Conservation (phyloP, 2,329 filamentous ascomycete genomes). For the Metarhizium sp. region DNA sequence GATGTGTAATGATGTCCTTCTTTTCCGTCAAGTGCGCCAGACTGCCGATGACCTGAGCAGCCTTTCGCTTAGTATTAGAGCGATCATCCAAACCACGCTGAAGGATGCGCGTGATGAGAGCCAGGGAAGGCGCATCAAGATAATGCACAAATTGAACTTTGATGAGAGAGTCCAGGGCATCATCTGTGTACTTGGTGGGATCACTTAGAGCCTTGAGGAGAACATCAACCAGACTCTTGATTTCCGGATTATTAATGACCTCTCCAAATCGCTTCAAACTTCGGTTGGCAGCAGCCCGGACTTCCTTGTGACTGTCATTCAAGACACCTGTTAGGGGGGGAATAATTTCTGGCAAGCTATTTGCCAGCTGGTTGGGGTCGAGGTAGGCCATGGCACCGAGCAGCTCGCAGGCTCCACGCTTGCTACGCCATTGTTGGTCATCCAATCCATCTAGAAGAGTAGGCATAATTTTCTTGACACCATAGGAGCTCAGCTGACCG, state of each 20-base stretch:
- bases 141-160: conserved; percentile 99
- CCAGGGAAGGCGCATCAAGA: conserved; percentile 91
- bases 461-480: conserved; percentile 89
- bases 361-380: conserved; percentile 86
- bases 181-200: conserved; percentile 93
- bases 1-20: conserved; percentile 82
- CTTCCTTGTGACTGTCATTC: conserved; percentile 98
- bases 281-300: conserved; percentile 82
- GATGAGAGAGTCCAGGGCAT: conserved; percentile 86
- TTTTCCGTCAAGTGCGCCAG: conserved; percentile 93
- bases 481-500: conserved; percentile 84
- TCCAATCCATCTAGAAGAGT: conserved; percentile 87
- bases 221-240: conserved; percentile 84
- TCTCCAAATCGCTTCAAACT: conserved; percentile 97
- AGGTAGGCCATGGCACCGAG: conserved; percentile 98
- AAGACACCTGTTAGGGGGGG: conserved; percentile 87
- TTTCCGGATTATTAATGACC: conserved; percentile 95
- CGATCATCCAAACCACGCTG: conserved; percentile 86
- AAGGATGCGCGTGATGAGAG: conserved; percentile 87
- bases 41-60: conserved; percentile 95
- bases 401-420: conserved; percentile 94
- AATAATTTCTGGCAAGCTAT: conserved; percentile 92
- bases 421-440: conserved; percentile 94
- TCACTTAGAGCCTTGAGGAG: conserved; percentile 95
- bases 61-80: conserved; percentile 92